Evolutionary conservation across 2,329 filamentous ascomycete genomes (phyloP).

Genomic region (Aspergillus sergii): DNA sequence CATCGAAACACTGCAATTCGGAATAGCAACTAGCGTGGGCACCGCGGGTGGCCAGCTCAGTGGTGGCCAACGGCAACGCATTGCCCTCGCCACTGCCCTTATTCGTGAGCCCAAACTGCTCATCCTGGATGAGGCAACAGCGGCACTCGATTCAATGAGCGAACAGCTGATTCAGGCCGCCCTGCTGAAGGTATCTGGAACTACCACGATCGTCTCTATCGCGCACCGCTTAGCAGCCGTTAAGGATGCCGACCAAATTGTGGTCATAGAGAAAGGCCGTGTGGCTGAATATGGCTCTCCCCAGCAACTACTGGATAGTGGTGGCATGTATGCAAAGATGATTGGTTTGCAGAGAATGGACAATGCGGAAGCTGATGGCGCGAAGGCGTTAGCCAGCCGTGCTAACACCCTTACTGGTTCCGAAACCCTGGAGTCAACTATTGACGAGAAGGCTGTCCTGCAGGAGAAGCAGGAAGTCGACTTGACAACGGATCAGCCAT

Average conservation of each 20-base stretch:
- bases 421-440: too few species aligned
- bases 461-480: too few species aligned
- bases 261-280: constrained; percentile 37
- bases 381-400: too few species aligned
- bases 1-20: constrained; percentile 28
- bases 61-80: constrained; percentile 85
- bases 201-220: constrained; percentile 38
- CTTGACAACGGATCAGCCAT: too few species aligned
- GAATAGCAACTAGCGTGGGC: constrained; percentile 39
- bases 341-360: constrained; percentile 49
- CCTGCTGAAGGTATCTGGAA: constrained; percentile 29
- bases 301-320: constrained; percentile 31
- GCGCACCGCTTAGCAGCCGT: constrained; percentile 41
- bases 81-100: constrained; percentile 82
- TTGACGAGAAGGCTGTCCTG: too few species aligned
- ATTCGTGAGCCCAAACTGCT: constrained; percentile 83
- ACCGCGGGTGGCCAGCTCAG: constrained; percentile 31
- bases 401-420: too few species aligned
- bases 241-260: constrained; percentile 40
- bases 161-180: constrained; percentile 39
- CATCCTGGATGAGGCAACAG: constrained; percentile 42
- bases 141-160: constrained; percentile 39
- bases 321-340: constrained; percentile 54
- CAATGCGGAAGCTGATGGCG: neutral
- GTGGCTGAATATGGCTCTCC: constrained; percentile 39